Evolutionary conservation across 441 rosid genomes (phyloP).

Genomic region (Viola pubescens): DNA sequence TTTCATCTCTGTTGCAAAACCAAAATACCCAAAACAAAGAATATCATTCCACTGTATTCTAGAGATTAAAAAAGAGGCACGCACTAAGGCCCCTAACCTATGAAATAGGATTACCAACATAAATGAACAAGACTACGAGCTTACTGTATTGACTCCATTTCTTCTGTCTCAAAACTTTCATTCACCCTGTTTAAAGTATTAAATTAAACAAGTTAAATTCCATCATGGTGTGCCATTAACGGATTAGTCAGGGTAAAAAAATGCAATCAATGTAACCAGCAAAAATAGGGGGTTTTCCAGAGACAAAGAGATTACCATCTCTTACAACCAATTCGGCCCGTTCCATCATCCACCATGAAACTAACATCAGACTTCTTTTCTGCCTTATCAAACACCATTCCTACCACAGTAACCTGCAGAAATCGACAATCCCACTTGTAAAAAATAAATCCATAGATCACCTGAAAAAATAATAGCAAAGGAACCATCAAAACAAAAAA

Average conservation of each 20-base stretch:
- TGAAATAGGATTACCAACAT: background rate
- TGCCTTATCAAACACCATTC: slow-evolving; percentile 53
- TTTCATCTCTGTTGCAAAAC: slow-evolving; percentile 50
- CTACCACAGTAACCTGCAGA: slow-evolving; percentile 67
- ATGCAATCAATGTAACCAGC: background rate
- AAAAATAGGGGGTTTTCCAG: background rate
- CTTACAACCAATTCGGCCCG: slow-evolving; percentile 63
- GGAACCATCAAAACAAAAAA: background rate
- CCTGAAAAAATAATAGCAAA: background rate
- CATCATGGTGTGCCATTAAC: too few species aligned
- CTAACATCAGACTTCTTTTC: slow-evolving; percentile 58
- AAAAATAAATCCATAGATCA: background rate
- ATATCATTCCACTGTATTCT: background rate
- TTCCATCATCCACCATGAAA: slow-evolving; percentile 77
- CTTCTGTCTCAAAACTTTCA: slow-evolving; percentile 53
- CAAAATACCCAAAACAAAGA: slow-evolving; percentile 11
- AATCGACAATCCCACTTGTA: slow-evolving; percentile 2
- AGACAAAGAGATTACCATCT: slow-evolving; percentile 53
- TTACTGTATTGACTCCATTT: slow-evolving; percentile 64
- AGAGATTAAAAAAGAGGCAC: background rate
- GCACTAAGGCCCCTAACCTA: background rate
- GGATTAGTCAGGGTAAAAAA: too few species aligned
- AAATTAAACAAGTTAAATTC: background rate
- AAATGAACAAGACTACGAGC: slow-evolving; percentile 13
- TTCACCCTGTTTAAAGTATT: slow-evolving; percentile 45